Evolutionary conservation across 306 rosid species (phyloP), one percentile per base, ranked within the genome.

Genomic region (Prunus salicina): DNA sequence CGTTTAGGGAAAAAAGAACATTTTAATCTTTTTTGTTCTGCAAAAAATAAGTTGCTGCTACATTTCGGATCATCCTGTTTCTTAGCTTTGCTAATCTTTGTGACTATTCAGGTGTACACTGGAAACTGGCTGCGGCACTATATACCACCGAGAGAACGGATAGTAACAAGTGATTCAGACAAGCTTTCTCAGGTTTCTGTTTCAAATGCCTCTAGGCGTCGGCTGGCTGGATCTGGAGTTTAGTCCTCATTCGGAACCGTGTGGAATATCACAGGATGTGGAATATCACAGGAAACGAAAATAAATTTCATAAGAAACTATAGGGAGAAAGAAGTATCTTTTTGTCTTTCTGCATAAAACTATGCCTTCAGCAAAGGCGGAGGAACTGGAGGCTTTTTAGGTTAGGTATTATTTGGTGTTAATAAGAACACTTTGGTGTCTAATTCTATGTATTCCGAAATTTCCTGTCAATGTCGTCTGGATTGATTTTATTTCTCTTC

Each of bases 101-200:
- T 69, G 47, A 72, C 65, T 63, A 66, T 81, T 60, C 84, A 93
- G 98, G 98, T 89, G 67, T 93, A 93, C 60, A 78, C 76, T 65
- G 98, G 97, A 70, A 93, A 78, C 70, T 93, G 97, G 98, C 81
- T 93, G 82, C 80, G 93, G 52, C 93, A 89, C 72, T 91, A 89
- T 64, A 68, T 83, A 76, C 88, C 97, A 24, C 75, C 80, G 7
- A 79, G 83, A 61, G 89, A 88, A 78, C 76, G 97, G 56, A 68
- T 80, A 25, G 79, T 57, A 32, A 66, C 88, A 24, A 64, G 51
- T 13, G 85, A 82, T 64, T 87, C 86, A 8, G 97, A 93, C 78
- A 87, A 79, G 82, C 96, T 91, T 18, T 87, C 89, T 61, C 92
- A 82, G 78, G 90, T 93, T 79, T 80, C 96, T 11, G 72, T 91